Percentiles rank a stretch among this genome's conserved stretches.
Evolutionary conservation across 2,329 filamentous ascomycete genomes (phyloP).

Genomic region (Fusarium torreyae): DNA sequence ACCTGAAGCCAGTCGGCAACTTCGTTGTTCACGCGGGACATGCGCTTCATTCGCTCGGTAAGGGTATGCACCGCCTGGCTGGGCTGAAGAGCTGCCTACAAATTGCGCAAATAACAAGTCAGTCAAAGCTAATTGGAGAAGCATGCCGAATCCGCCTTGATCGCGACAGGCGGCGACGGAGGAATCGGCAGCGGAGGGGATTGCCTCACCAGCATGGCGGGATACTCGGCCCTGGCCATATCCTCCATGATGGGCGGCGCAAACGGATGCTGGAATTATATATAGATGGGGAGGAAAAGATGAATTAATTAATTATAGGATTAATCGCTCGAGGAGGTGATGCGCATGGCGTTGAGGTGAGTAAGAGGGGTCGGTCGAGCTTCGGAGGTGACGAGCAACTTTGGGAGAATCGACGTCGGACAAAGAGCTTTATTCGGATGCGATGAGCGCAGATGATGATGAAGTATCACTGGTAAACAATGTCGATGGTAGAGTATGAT

Average conservation of each 20-base stretch:
- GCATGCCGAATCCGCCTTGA: not conserved
- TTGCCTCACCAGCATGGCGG: slow-evolving; percentile 87
- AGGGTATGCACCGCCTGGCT: slow-evolving; percentile 85
- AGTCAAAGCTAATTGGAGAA: slow-evolving; percentile 22
- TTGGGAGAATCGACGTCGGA: slow-evolving; percentile 8
- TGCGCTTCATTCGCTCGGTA: slow-evolving; percentile 89
- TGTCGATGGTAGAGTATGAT: slow-evolving; percentile 13
- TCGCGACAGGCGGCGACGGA: slow-evolving; percentile 3
- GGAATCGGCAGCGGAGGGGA: slow-evolving; percentile 18
- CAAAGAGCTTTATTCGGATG: slow-evolving; percentile 25
- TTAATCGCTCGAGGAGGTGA: slow-evolving; percentile 34
- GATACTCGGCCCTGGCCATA: slow-evolving; percentile 90
- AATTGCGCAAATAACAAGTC: slow-evolving; percentile 38
- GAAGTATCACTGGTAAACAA: slow-evolving; percentile 8
- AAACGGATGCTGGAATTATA: slow-evolving; percentile 36
- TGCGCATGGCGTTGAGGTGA: slow-evolving; percentile 36
- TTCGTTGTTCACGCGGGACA: slow-evolving; percentile 87
- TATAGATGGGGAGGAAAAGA: slow-evolving; percentile 19
- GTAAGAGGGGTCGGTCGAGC: slow-evolving; percentile 43
- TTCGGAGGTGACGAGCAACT: slow-evolving; percentile 27
- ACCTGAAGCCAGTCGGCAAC: slow-evolving; percentile 98
- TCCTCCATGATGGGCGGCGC: slow-evolving; percentile 74
- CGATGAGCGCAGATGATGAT: slow-evolving; percentile 15
- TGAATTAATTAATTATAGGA: slow-evolving; percentile 30
- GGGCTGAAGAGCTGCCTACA: slow-evolving; percentile 84